Evolutionary conservation across 805 yeast species (phyloP).

Genomic region (Naumovozyma baii): DNA sequence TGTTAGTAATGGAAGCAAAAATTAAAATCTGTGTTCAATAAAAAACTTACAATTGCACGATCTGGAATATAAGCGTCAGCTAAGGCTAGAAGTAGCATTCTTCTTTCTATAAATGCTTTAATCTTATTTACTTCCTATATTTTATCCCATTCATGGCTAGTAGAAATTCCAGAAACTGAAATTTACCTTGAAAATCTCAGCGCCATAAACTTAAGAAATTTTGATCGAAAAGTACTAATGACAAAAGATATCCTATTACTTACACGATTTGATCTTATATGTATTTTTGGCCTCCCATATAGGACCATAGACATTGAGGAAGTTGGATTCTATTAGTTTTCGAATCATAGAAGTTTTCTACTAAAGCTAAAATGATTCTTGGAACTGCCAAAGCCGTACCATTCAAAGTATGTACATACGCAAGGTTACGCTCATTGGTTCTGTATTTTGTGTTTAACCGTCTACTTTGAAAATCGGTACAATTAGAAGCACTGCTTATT

Average conservation of each 20-base stretch:
- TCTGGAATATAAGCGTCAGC: constrained; percentile 91
- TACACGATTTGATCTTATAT: constrained; percentile 5
- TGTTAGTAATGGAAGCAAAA: constrained; percentile 5
- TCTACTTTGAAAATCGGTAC: constrained; percentile 84
- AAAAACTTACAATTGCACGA: constrained; percentile 51
- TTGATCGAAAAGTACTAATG: too few species aligned
- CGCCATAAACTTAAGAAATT: not conserved
- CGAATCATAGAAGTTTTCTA: constrained; percentile 74
- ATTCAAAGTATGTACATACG: constrained; percentile 72
- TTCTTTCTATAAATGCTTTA: not conserved
- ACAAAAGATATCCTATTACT: not conserved
- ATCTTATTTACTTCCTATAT: not conserved
- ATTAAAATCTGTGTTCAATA: too few species aligned
- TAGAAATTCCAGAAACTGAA: not conserved
- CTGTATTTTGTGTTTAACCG: constrained; percentile 61
- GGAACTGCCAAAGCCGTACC: constrained; percentile 97
- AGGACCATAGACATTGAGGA: constrained; percentile 60
- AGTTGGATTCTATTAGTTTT: constrained; percentile 42
- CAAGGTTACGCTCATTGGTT: constrained; percentile 23
- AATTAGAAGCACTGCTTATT: constrained; percentile 80
- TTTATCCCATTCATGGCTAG: not conserved
- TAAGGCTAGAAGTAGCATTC: constrained; percentile 66
- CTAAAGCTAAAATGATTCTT: constrained; percentile 75
- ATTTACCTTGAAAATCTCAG: not conserved
- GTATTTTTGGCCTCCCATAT: constrained; percentile 54